These are phyloP conservation scores for Tricholoma sp. DNA, from an alignment of 768 basidiomycete species.

Conservation along the genomic window DNA sequence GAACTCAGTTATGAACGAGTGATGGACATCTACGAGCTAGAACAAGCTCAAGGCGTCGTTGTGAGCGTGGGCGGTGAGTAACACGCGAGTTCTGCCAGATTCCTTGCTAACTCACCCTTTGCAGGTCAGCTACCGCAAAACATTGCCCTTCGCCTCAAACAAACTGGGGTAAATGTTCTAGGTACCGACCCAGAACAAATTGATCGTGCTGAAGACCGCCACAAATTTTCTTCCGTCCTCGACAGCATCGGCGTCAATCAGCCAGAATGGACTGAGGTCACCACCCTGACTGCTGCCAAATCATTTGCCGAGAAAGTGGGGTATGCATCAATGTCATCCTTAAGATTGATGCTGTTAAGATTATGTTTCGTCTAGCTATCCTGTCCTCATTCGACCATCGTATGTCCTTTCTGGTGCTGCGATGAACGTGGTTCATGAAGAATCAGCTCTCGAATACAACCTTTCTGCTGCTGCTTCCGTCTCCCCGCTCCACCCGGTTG, in stretches of 20 bases:
- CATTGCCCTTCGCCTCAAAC: conserved; percentile 92
- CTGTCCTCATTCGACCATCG: conserved; percentile 96
- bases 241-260: conserved; percentile 96
- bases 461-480: conserved; percentile 96
- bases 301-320: conserved; percentile 83
- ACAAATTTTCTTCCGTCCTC: conserved; percentile 97
- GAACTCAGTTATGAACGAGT: conserved; percentile 97
- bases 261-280: conserved; percentile 92
- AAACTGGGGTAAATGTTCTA: conserved; percentile 86
- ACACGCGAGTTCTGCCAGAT: neutral
- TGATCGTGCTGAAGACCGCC: conserved; percentile 96
- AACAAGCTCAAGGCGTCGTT: conserved; percentile 87
- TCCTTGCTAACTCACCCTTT: neutral
- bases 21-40: conserved; percentile 99
- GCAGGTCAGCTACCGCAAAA: conserved; percentile 96
- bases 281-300: conserved; percentile 85
- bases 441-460: conserved; percentile 83
- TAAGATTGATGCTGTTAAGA: neutral
- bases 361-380: conserved; percentile 56
- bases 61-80: conserved; percentile 91
- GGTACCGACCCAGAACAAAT: conserved; percentile 95
- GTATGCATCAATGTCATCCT: conserved; percentile 28
- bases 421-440: conserved; percentile 98
- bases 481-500: conserved; percentile 95
- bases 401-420: conserved; percentile 98